Percentiles rank a stretch among this genome's conserved stretches.
Conservation (phyloP, 306 rosid species). For the Acacia crassicarpa region DNA sequence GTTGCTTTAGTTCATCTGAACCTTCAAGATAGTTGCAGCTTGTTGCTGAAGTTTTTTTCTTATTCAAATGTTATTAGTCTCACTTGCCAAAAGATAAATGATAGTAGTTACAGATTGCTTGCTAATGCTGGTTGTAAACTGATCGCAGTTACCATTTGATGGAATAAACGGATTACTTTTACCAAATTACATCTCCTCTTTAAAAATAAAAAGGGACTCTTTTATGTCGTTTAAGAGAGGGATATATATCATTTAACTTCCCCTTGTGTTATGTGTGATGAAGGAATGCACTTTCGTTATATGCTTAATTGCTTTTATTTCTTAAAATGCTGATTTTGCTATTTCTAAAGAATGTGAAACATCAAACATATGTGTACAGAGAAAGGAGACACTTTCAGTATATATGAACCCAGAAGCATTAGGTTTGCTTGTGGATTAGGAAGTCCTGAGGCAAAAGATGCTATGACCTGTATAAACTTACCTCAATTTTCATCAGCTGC, state of each 20-base stretch:
- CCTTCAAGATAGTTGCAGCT: background rate
- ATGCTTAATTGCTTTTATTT: slow-evolving; percentile 5
- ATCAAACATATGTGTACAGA: slow-evolving; percentile 35
- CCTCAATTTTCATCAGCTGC: slow-evolving; percentile 78
- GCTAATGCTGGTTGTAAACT: background rate
- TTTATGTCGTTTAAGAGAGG: background rate
- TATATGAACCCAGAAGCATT: slow-evolving; percentile 57
- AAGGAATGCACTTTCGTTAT: background rate
- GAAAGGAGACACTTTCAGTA: slow-evolving; percentile 78
- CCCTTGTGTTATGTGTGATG: background rate
- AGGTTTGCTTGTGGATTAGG: slow-evolving; percentile 51
- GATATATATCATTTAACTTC: slow-evolving; percentile 4
- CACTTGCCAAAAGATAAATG: background rate
- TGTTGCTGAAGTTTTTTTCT: background rate
- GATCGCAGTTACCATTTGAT: background rate
- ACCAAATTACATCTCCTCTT: background rate
- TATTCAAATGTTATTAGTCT: background rate
- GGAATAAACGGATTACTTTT: background rate
- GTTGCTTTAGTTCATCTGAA: background rate
- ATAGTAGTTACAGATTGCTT: background rate
- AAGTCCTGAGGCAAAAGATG: slow-evolving; percentile 42
- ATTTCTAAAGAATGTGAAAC: slow-evolving; percentile 26
- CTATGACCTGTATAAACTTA: slow-evolving; percentile 35
- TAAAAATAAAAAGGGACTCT: background rate
- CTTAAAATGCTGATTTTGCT: background rate